phyloP scores from a whole-genome alignment of 2,329 filamentous ascomycete genomes.

The Hymenoscyphus linearis region DNA sequence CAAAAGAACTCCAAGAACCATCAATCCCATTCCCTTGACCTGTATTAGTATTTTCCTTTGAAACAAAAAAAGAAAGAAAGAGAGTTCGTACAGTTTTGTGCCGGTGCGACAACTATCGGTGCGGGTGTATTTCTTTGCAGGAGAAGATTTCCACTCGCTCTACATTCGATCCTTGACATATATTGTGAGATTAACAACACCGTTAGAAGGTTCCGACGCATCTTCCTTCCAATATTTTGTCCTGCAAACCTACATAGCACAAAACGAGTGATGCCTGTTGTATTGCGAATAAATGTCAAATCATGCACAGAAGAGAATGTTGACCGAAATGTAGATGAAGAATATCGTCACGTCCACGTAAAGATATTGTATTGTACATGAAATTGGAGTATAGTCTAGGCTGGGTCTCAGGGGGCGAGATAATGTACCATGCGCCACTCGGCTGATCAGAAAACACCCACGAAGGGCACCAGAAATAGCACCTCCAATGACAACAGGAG shows the following conservation, averaged over 20 bases:
- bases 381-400: no score
- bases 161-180: not conserved
- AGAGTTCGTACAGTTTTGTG: constrained; percentile 9
- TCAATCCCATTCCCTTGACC: constrained; percentile 54
- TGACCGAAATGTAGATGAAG: not conserved
- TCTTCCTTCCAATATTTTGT: not conserved
- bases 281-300: not conserved
- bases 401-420: no score
- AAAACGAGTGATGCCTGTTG: not conserved
- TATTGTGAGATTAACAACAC: constrained; percentile 3
- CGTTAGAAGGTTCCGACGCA: not conserved
- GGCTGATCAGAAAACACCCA: no score
- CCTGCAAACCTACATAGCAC: not conserved
- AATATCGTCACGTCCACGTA: no score
- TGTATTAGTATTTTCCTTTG: not conserved
- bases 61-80: not conserved
- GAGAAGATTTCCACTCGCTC: not conserved
- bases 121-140: constrained; percentile 4
- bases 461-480: no score
- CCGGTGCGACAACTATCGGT: constrained; percentile 8
- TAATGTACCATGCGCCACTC: no score
- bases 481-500: no score
- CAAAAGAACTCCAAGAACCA: constrained; percentile 66
- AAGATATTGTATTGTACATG: no score
- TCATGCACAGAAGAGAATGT: not conserved